Conservation (phyloP, 768 basidiomycete species). For the Mycena rosella region DNA sequence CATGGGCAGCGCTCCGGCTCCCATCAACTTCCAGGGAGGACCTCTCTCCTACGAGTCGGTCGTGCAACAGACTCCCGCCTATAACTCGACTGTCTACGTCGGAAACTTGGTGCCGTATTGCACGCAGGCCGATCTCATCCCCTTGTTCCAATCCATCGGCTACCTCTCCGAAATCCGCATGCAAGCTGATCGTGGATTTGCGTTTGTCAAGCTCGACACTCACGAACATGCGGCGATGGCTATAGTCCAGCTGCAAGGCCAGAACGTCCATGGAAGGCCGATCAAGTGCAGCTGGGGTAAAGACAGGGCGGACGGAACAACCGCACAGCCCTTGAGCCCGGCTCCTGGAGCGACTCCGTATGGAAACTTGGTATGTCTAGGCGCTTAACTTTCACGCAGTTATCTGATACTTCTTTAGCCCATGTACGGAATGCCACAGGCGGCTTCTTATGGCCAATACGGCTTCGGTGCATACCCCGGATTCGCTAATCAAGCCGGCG, state of each 20-base stretch:
- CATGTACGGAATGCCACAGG: conserved; percentile 92
- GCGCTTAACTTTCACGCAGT: conserved; percentile 9
- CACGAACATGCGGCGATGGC: conserved; percentile 99
- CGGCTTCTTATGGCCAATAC: conserved; percentile 83
- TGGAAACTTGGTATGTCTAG: conserved; percentile 78
- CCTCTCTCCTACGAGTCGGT: conserved; percentile 95
- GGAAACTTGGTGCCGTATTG: conserved; percentile 98
- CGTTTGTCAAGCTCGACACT: conserved; percentile 98
- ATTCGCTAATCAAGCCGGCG: conserved; percentile 72
- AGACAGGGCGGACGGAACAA: conserved; percentile 84
- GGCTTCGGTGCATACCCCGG: conserved; percentile 82
- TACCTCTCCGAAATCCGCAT: conserved; percentile 99
- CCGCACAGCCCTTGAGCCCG: conserved; percentile 73
- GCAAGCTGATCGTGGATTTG: conserved; percentile 99
- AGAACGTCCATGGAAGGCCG: conserved; percentile 96
- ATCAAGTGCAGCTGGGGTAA: conserved; percentile 99
- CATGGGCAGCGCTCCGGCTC: conserved; percentile 79
- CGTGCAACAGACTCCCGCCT: conserved; percentile 91
- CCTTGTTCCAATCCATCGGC: conserved; percentile 97
- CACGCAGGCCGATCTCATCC: conserved; percentile 97
- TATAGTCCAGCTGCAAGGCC: conserved; percentile 96
- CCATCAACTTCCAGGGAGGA: conserved; percentile 91
- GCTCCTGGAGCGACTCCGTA: conserved; percentile 74
- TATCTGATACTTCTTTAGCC: conserved; percentile 60
- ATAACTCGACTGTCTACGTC: conserved; percentile 97